phyloP scores from a whole-genome alignment of 495 filamentous ascomycete species.

The Collariella sp. region DNA sequence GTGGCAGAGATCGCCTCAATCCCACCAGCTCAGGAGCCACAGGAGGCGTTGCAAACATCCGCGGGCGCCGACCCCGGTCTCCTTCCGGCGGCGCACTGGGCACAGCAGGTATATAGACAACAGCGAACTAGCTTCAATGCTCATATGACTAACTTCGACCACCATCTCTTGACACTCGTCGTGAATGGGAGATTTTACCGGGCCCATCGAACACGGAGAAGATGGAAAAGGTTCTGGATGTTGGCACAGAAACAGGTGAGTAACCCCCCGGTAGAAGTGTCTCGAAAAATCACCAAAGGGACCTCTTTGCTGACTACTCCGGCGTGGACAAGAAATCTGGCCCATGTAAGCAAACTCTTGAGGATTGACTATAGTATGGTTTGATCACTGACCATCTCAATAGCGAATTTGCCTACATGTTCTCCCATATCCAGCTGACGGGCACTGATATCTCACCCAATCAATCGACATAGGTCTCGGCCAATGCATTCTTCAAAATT shows the following conservation, averaged over 20 bases:
- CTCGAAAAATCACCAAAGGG: no score
- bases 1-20: no score
- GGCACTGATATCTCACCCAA: conserved; percentile 57
- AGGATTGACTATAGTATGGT: neutral
- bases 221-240: conserved; percentile 48
- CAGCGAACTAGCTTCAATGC: no score
- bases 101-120: no score
- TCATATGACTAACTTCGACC: no score
- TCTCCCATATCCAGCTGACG: conserved; percentile 44
- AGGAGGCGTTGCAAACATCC: no score
- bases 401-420: conserved; percentile 40
- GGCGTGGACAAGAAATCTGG: conserved; percentile 27
- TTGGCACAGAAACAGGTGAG: conserved; percentile 52
- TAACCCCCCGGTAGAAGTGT: no score
- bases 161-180: conserved; percentile 32
- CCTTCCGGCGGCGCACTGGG: no score
- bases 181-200: conserved; percentile 48
- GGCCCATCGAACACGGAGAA: conserved; percentile 40
- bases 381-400: no score
- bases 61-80: no score
- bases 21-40: no score
- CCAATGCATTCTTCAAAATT: conserved; percentile 45
- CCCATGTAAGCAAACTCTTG: conserved; percentile 26
- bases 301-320: neutral
- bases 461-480: conserved; percentile 43